A percentile compares a stretch with the other conserved stretches of the same genome.
These are phyloP conservation scores for Colletotrichum musae DNA, from an alignment of 2,329 filamentous ascomycete genomes.

Conservation along the genomic window DNA sequence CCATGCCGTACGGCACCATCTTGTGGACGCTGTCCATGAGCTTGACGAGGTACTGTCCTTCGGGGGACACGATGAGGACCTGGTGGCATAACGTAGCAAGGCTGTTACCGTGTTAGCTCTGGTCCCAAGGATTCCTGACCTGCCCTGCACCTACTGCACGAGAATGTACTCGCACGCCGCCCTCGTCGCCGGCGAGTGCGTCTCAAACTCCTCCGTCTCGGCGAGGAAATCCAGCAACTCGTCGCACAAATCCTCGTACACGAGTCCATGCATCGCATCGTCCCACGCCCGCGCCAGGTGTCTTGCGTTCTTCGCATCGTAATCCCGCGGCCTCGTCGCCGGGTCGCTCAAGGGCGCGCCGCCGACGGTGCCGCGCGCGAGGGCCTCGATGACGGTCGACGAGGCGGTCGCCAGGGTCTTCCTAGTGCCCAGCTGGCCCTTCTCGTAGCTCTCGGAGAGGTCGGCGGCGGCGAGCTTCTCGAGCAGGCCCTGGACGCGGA, in stretches of 20 bases:
- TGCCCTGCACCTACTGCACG: conserved; percentile 55
- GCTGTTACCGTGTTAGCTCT: conserved; percentile 54
- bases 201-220: conserved; percentile 73
- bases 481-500: conserved; percentile 72
- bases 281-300: conserved; percentile 77
- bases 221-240: conserved; percentile 74
- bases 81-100: conserved; percentile 82
- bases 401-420: conserved; percentile 82
- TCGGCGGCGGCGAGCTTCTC: conserved; percentile 75
- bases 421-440: conserved; percentile 79
- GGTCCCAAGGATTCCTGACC: too few relatives aligned
- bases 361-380: conserved; percentile 76
- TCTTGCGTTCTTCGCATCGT: conserved; percentile 71
- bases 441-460: conserved; percentile 86
- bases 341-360: conserved; percentile 61
- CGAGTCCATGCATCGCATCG: conserved; percentile 74
- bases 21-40: conserved; percentile 79
- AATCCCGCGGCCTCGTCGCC: conserved; percentile 53
- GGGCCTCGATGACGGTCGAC: conserved; percentile 78
- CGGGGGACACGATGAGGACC: conserved; percentile 79
- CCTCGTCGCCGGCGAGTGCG: conserved; percentile 73
- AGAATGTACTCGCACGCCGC: conserved; percentile 77
- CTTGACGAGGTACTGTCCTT: conserved; percentile 81
- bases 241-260: conserved; percentile 79
- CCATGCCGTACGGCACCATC: conserved; percentile 78